Percentiles rank a stretch among this genome's conserved stretches.
These are phyloP conservation scores for Goffeauzyma gilvescens DNA, from an alignment of 768 basidiomycete species.

Conservation along the genomic window DNA sequence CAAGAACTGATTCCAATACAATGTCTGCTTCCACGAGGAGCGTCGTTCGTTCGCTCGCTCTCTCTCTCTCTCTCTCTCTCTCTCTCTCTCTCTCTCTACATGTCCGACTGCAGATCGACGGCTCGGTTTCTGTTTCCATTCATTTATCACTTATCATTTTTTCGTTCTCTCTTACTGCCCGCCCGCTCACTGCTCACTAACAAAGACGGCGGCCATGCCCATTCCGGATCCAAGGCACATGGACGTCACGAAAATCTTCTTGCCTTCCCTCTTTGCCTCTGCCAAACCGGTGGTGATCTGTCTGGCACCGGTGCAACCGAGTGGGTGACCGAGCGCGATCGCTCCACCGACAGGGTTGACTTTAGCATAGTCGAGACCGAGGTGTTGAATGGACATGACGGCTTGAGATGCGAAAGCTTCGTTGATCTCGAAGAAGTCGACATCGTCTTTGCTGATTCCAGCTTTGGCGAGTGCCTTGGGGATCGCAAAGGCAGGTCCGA, in stretches of 20 bases:
- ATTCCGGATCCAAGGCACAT: slow-evolving; percentile 43
- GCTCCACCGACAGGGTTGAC: slow-evolving; percentile 52
- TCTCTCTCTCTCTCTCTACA: too few species aligned
- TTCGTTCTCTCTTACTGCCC: too few species aligned
- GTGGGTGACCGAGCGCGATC: slow-evolving; percentile 41
- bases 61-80: too few species aligned
- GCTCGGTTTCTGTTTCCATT: too few species aligned
- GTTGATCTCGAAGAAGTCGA: slow-evolving; percentile 34
- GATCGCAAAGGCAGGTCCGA: slow-evolving; percentile 70
- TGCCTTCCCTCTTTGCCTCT: slow-evolving; percentile 51
- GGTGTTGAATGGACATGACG: slow-evolving; percentile 71
- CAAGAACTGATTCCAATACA: too few species aligned
- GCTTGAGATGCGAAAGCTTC: slow-evolving; percentile 68
- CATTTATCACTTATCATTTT: too few species aligned
- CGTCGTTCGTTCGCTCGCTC: too few species aligned
- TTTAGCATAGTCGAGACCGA: slow-evolving; percentile 44
- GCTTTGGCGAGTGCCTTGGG: slow-evolving; percentile 50
- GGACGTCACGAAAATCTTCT: slow-evolving; percentile 58
- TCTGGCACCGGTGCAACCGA: slow-evolving; percentile 51
- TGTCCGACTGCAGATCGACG: too few species aligned
- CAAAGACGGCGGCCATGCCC: slow-evolving; percentile 12
- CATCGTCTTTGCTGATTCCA: slow-evolving; percentile 41
- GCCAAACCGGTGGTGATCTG: slow-evolving; percentile 78
- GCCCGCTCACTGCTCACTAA: slow-evolving; percentile 26
- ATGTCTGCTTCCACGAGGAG: too few species aligned